Evolutionary conservation across 306 rosid genomes (phyloP).

Genomic region (Lagenaria siceraria): DNA sequence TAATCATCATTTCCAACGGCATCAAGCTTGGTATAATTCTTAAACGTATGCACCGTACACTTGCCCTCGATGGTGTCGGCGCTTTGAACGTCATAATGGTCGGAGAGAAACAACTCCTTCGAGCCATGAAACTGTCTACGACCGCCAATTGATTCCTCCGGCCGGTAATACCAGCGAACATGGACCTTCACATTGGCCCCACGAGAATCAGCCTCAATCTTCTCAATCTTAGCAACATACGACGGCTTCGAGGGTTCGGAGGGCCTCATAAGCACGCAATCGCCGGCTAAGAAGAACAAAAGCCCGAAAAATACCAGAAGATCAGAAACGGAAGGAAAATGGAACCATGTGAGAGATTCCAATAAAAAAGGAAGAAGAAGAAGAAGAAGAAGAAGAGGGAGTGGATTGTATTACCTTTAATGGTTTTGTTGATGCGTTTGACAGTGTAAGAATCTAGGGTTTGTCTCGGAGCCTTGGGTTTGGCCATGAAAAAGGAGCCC

Average conservation of each 20-base stretch:
- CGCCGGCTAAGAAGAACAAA: slow-evolving; percentile 41
- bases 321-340: not conserved
- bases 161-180: slow-evolving; percentile 96
- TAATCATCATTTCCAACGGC: slow-evolving; percentile 95
- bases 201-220: slow-evolving; percentile 88
- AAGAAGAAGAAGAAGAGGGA: not conserved
- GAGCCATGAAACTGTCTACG: slow-evolving; percentile 98
- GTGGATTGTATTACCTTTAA: slow-evolving; percentile 38
- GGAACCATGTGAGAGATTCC: not conserved
- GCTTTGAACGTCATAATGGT: slow-evolving; percentile 84
- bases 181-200: slow-evolving; percentile 86
- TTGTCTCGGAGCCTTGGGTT: slow-evolving; percentile 78
- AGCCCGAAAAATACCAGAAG: not conserved
- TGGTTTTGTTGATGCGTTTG: slow-evolving; percentile 63
- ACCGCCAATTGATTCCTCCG: slow-evolving; percentile 98
- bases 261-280: slow-evolving; percentile 90
- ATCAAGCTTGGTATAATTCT: slow-evolving; percentile 88
- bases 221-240: slow-evolving; percentile 84
- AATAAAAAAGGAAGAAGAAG: not conserved
- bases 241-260: slow-evolving; percentile 74
- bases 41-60: slow-evolving; percentile 89
- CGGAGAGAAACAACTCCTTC: slow-evolving; percentile 89
- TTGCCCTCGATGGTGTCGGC: slow-evolving; percentile 81
- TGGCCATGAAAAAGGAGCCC: slow-evolving; percentile 43
- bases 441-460: slow-evolving; percentile 90